Base-by-base conservation (phyloP, 1,284 basidiomycete species). In the Cryptococcus neoformans region DNA sequence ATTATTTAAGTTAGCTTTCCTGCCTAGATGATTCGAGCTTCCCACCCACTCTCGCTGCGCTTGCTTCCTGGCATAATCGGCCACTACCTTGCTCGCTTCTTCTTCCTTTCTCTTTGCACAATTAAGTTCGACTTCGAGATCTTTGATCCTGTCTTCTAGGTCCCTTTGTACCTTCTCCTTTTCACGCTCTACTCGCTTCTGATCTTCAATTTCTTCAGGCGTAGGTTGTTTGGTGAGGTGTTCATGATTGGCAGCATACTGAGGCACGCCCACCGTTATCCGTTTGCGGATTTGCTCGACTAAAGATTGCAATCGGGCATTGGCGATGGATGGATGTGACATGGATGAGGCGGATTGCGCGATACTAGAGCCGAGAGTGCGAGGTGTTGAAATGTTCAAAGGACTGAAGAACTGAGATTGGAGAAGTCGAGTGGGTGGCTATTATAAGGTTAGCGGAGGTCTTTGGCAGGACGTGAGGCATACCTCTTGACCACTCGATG, bases 311-410 rank as follows among this genome's bases (percentile, higher is more conserved):
- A 78, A 59, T 28, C 67, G 59, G 7, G 64, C 60, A 39, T 75
- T 69, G 9, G 77, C 77, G 10, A 77, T 68, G 9, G 62, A 53
- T 0, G 77, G 75, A 56, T 78, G 77, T 0, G 76, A 71, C 0
- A 69, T 74, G 10, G 73, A 73, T 1, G 70, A 68, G 2, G 71
- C 63, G 11, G 64, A 59, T 51, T 74, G 70, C 14, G 58, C 55
- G 36, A 57, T 41, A 42, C 59, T 49, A 9, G 54, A 53, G 51
- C 60, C 52, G 53, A 44, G 54, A 54, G 44, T 21, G 41, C 34
- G 28, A 52, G 53, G 40, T 55, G 56, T 46, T 35, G 10, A 7
- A 14, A 39, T 50, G 34, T 59, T 56, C 9, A 49, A 36, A 10
- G 58, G 38, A 4, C 58, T 44, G 49, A 68, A 70, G 63, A 70